These are phyloP conservation scores for Blastobotrys elegans DNA, from an alignment of 1,139 yeast genomes.

Conservation along the genomic window DNA sequence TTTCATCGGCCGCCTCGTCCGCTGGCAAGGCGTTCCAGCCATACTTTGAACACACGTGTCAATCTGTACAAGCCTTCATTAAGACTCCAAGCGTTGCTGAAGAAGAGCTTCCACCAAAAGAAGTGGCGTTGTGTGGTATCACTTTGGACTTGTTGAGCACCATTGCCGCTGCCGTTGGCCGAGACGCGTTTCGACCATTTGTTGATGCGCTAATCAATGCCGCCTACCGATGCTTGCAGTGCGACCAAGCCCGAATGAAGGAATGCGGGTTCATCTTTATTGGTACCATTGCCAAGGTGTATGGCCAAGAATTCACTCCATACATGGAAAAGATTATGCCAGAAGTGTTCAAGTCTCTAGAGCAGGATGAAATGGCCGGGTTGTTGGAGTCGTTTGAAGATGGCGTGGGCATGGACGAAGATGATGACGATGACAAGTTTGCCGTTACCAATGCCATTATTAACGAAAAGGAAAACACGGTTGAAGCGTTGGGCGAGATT, in stretches of 20 bases:
- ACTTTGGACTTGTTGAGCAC: conserved; percentile 92
- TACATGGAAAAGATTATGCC: conserved; percentile 81
- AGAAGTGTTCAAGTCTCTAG: conserved; percentile 74
- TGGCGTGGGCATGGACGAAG: conserved; percentile 29
- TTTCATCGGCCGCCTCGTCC: conserved; percentile 96
- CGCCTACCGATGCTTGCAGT: conserved; percentile 72
- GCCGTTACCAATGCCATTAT: conserved; percentile 93
- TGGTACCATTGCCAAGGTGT: conserved; percentile 91
- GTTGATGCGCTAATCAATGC: conserved; percentile 89
- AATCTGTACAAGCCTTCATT: conserved; percentile 76
- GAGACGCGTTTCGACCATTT: conserved; percentile 75
- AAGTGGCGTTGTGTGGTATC: conserved; percentile 64
- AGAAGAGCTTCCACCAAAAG: conserved; percentile 33
- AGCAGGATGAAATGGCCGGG: conserved; percentile 50
- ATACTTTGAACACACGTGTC: conserved; percentile 75
- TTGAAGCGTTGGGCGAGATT: conserved; percentile 85
- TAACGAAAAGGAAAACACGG: conserved; percentile 95
- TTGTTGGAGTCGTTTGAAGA: conserved; percentile 31
- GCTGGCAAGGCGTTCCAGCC: conserved; percentile 86
- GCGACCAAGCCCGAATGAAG: conserved; percentile 79
- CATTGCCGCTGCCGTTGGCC: conserved; percentile 95
- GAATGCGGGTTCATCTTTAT: conserved; percentile 95
- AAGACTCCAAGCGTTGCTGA: conserved; percentile 30
- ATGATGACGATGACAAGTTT: conserved; percentile 49
- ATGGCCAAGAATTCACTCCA: conserved; percentile 83